Conservation (phyloP, 176 grass and related monocot species). For the sorghum (Sorghum bicolor) region Sorghum_bicolor_NCBIv3 NC_012878.2:53014001-53014500, state of each 20-base stretch:
- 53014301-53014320: neutral
- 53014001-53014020: constrained; percentile 35
- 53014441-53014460: neutral
- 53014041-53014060: neutral
- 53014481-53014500: neutral
- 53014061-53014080: neutral
- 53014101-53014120: neutral
- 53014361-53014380: neutral
- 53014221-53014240: neutral
- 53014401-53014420: neutral
- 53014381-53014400: neutral
- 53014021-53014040: neutral
- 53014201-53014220: neutral
- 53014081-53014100: neutral
- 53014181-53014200: neutral
- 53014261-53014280: neutral
- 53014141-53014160: neutral
- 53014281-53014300: neutral
- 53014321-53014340: neutral
- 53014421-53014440: neutral
- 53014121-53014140: neutral
- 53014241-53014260: neutral
- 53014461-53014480: neutral
- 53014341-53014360: neutral
- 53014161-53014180: neutral